phyloP scores from a whole-genome alignment of 768 basidiomycete species.

The Cubamyces lactineus region DNA sequence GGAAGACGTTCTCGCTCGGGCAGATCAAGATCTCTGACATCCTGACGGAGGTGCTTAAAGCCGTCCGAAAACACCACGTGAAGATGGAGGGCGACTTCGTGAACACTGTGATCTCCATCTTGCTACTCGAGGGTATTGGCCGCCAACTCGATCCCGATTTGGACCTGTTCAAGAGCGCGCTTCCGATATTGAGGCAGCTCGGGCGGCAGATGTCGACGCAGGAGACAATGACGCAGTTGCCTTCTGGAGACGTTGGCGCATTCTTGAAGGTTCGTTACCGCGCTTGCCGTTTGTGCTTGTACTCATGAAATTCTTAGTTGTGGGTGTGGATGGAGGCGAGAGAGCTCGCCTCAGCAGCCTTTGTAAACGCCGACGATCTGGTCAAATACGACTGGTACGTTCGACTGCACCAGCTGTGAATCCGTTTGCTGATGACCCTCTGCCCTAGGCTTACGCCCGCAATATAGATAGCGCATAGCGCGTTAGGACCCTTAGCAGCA shows the following conservation, averaged over 20 bases:
- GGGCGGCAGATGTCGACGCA: slow-evolving; percentile 89
- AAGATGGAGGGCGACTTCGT: slow-evolving; percentile 99
- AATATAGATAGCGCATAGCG: slow-evolving; percentile 36
- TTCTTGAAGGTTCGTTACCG: slow-evolving; percentile 75
- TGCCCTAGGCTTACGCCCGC: slow-evolving; percentile 53
- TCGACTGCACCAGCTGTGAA: background rate
- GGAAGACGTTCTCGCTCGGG: slow-evolving; percentile 96
- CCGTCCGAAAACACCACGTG: slow-evolving; percentile 90
- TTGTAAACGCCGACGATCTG: slow-evolving; percentile 82
- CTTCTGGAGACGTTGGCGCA: slow-evolving; percentile 75
- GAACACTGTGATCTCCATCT: slow-evolving; percentile 94
- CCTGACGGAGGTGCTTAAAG: slow-evolving; percentile 82
- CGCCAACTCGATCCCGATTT: slow-evolving; percentile 88
- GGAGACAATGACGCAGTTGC: slow-evolving; percentile 62
- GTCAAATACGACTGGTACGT: slow-evolving; percentile 87
- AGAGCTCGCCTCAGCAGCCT: slow-evolving; percentile 77
- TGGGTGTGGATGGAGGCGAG: slow-evolving; percentile 96
- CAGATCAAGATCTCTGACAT: slow-evolving; percentile 96
- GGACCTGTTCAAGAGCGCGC: slow-evolving; percentile 93
- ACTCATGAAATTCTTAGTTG: slow-evolving; percentile 48
- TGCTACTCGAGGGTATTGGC: slow-evolving; percentile 95
- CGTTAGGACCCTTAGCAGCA: slow-evolving; percentile 7
- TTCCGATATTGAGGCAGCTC: slow-evolving; percentile 91
- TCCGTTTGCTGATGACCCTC: slow-evolving; percentile 18
- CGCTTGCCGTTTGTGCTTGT: background rate